These are phyloP conservation scores for Leishmania tropica DNA, from an alignment of 208 protist species.

Conservation along the genomic window DNA sequence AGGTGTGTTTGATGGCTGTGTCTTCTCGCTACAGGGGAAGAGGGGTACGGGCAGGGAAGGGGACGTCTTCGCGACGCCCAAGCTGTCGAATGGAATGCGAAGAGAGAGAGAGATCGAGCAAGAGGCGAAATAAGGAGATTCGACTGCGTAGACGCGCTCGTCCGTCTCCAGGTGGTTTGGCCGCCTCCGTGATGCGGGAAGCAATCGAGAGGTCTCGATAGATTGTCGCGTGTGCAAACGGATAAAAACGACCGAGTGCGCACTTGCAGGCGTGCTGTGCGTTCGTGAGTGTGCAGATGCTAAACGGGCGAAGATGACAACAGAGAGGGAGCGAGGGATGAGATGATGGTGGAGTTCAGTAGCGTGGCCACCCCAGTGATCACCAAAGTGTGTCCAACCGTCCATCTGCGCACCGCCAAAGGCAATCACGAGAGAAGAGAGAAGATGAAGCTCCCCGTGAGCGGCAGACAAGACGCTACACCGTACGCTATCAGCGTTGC, in stretches of 20 bases:
- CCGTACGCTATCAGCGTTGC: neutral
- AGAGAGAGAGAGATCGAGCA: neutral
- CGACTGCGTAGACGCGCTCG: neutral
- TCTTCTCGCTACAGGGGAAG: too few species aligned
- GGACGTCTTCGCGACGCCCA: neutral
- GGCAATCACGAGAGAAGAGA: neutral
- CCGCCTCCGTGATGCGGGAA: neutral
- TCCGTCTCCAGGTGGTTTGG: neutral
- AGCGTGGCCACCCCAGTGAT: neutral
- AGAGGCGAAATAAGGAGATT: neutral
- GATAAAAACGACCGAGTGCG: neutral
- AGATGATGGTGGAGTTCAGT: neutral
- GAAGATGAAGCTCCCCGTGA: neutral
- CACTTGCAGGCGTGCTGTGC: neutral
- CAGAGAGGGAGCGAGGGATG: neutral
- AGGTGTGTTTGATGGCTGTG: neutral
- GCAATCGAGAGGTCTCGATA: neutral
- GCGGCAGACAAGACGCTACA: neutral
- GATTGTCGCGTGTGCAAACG: neutral
- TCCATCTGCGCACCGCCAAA: neutral
- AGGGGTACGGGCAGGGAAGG: neutral
- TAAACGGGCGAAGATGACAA: neutral
- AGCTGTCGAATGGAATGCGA: neutral
- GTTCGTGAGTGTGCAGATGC: neutral
- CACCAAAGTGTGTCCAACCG: neutral